Evolutionary conservation across 805 yeast genomes (phyloP), one percentile per base, ranked within the genome.

Genomic region (Wickerhamomyces strasburgensis): DNA sequence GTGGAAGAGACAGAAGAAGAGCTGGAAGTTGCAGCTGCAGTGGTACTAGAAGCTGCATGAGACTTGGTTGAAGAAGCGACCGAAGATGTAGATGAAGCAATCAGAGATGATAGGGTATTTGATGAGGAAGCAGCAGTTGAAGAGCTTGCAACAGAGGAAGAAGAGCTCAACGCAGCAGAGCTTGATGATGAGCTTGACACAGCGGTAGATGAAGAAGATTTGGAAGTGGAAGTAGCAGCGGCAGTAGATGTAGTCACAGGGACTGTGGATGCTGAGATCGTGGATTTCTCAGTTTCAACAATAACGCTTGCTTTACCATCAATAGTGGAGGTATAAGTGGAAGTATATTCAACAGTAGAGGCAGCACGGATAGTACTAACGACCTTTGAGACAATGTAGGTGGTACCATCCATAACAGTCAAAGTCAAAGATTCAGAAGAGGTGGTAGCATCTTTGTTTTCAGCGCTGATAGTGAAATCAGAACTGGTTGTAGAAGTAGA

Each of bases 341-440:
- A 46, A 14, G 52, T 47, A 42, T 35, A 50, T 11, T 48, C 46
- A 14, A 26, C 14, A 6, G 56, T 53, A 5, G 44, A 45, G 18
- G 54, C 57, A 15, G 58, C 49, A 31, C 37, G 39, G 34, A 54
- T 46, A 14, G 59, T 54, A 35, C 56, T 50, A 18, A 42, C 36
- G 19, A 47, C 39, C 33, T 44, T 42, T 14, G 47, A 39, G 21
- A 48, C 54, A 16, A 46, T 39, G 36, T 51, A 51, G n/a, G 58
- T 52, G 5, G 51, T 50, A 19, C 57, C 56, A 29, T 38, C 52
- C 31, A 47, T 42, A 11, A 44, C 48, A 15, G 55, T 47, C 28
- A 42, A 35, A 13, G 35, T 32, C 14, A 26, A 24, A 19, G 30
- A 17, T 16, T 27, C 23, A 14, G 43, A 16, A 14, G 40, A 14